Conservation (phyloP, 2,329 filamentous ascomycete species). For the Rhinocladiella mackenziei region DNA sequence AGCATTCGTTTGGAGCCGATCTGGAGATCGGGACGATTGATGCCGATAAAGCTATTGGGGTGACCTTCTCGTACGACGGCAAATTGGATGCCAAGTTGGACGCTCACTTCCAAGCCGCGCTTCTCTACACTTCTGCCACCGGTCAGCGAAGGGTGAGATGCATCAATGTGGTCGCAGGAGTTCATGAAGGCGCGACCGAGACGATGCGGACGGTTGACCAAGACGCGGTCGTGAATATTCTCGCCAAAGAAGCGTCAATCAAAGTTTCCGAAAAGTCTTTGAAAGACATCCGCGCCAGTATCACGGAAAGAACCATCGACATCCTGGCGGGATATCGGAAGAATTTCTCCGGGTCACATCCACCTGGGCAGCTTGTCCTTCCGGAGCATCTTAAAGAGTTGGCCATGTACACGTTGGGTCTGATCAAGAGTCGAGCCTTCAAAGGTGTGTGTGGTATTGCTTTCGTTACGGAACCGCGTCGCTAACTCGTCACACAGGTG, state of each 20-base stretch:
- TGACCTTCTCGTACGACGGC: slow-evolving; percentile 91
- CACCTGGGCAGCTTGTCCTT: slow-evolving; percentile 87
- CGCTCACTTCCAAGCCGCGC: slow-evolving; percentile 92
- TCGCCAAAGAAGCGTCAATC: slow-evolving; percentile 88
- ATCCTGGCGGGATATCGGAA: slow-evolving; percentile 89
- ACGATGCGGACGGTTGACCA: slow-evolving; percentile 91
- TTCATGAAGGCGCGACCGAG: slow-evolving; percentile 79
- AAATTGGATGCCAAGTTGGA: slow-evolving; percentile 96
- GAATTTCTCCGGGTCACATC: slow-evolving; percentile 80
- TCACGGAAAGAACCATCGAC: slow-evolving; percentile 90
- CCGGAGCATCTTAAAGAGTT: slow-evolving; percentile 96
- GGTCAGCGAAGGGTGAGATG: slow-evolving; percentile 89
- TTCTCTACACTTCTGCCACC: slow-evolving; percentile 87
- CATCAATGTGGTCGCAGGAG: slow-evolving; percentile 87
- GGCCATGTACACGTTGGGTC: slow-evolving; percentile 87
- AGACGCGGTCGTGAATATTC: slow-evolving; percentile 80
- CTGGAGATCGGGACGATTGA: slow-evolving; percentile 90
- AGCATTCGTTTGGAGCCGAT: slow-evolving; percentile 91
- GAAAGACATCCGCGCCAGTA: slow-evolving; percentile 76
- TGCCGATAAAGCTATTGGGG: slow-evolving; percentile 85
- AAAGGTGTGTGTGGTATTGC: slow-evolving; percentile 52
- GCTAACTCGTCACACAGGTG: slow-evolving; percentile 48
- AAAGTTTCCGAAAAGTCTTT: slow-evolving; percentile 72
- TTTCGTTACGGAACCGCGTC: not conserved
- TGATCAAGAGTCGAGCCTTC: slow-evolving; percentile 87